Evolutionary conservation across 257 asterid genomes (phyloP), one percentile per base, ranked within the genome.

Genomic region (Gentiana straminea): DNA sequence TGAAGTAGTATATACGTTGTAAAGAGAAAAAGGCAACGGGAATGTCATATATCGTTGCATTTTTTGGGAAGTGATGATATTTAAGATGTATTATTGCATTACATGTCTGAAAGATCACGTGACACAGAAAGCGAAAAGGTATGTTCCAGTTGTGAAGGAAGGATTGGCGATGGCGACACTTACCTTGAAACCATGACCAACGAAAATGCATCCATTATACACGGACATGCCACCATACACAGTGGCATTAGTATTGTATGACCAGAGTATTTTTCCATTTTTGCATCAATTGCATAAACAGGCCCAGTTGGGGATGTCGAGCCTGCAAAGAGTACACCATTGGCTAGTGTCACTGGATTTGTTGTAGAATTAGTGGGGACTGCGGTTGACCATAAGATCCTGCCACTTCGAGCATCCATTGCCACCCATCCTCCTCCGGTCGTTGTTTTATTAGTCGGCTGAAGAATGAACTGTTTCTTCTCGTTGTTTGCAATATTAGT

Each of bases 391-490:
- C 83, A 74, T 54, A 74, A 3, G 44, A 80, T 54, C 13, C 61
- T 12, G 13, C 86, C 86, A 0, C 70, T 64, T 33, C 38, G 56
- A 41, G 81, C 72, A 54, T 69, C 76, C 83, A 80, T 69, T 11
- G 74, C 75, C 5, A 74, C 84, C 81, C 86, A 80, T 3, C 70
- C 77, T n/a, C 83, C 79, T 13, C 77, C 77, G 0, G 37, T 64
- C 5, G 77, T 77, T 53, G 74, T 67, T 0, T 69, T 63, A 3
- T 56, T 54, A 0, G 81, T 66, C 6, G 83, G 86, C 3, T 49
- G 5, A 15, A 80, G 67, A 1, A 73, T 63, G 52, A 74, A 77
- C 48, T 77, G 74, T 55, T 37, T 1, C 3, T 3, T 8, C 0
- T 55, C 24, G 52, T 41, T 56, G 55, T 74, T 77, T 65, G 71